These are phyloP conservation scores for Fusarium nygamai DNA, from an alignment of 2,329 filamentous ascomycete genomes.

Conservation along the genomic window DNA sequence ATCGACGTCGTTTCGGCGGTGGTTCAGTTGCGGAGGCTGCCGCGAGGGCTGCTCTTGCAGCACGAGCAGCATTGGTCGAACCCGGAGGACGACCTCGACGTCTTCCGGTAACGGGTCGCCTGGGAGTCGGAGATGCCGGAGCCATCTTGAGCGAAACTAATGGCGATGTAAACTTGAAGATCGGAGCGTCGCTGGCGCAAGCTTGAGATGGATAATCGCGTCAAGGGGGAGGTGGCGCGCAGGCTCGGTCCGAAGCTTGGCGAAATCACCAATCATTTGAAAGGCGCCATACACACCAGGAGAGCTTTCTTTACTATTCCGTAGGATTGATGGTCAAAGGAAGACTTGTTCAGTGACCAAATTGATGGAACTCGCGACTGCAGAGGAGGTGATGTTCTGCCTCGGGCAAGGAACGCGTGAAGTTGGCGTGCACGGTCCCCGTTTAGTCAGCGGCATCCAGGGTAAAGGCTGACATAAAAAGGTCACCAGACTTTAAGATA, in stretches of 20 bases:
- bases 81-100: constrained; percentile 60
- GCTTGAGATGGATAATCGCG: constrained; percentile 38
- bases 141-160: constrained; percentile 43
- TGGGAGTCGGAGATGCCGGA: constrained; percentile 52
- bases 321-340: constrained; percentile 32
- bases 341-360: constrained; percentile 36
- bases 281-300: constrained; percentile 31
- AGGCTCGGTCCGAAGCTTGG: constrained; percentile 45
- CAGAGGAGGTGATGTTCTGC: constrained; percentile 26
- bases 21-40: constrained; percentile 62
- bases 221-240: constrained; percentile 45
- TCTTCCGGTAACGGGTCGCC: constrained; percentile 54
- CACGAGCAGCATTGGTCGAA: constrained; percentile 54
- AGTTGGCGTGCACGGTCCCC: constrained; percentile 48
- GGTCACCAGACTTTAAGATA: background rate
- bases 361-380: constrained; percentile 44
- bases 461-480: background rate
- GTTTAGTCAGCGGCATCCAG: constrained; percentile 5
- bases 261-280: constrained; percentile 43
- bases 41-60: constrained; percentile 50
- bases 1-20: constrained; percentile 76
- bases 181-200: constrained; percentile 31
- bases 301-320: constrained; percentile 5
- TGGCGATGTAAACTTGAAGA: constrained; percentile 16
- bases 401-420: constrained; percentile 51